Base-by-base conservation (phyloP, 2,329 filamentous ascomycete genomes). In the Alternaria incomplexa region DNA sequence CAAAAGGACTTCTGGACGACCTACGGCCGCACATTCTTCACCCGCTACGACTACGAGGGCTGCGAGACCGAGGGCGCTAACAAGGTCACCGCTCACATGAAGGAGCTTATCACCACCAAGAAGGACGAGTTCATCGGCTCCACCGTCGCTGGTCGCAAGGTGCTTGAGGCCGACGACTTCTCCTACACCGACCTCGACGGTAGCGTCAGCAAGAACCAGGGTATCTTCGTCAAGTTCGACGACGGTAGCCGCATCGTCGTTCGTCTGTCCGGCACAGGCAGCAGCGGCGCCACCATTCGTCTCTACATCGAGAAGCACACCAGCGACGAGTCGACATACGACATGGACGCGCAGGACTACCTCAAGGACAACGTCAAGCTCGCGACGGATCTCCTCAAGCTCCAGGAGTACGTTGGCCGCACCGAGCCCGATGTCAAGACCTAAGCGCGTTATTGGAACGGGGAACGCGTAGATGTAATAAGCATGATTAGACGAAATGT, bases 131-230 rank as follows among this genome's bases (percentile, higher is more conserved):
- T 98, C 74, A 85, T 97, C 56, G 93, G 93, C 71, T 96, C 92
- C 75, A 90, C 88, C 72, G 87, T 98, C 72, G 87, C 87, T 68
- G 93, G 92, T 68, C 92, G 91, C 79, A 97, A 93, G 77, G 93
- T 97, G 46, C 85, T 89, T 53, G 92, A 96, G 74, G 95, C 94
- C 7, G 96, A 94, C 70, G 94, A 99, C 87, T 99, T 99, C 82
- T 93, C 93, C 30, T 99, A 99, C 87, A 98, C 93, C 9, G 96
- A 99, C 78, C 90, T 99, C n/a, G 96, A 99, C 77, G 96, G 95
- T 65, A 97, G 93, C 69, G 93, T 98, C 58, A 91, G 93, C 77
- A 93, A 93, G 79, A 96, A 97, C 85, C 96, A 99, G 85, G 96
- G 96, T 69, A 89, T 99, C 72, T 99, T 92, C 79, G 92, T 94